phyloP scores from a whole-genome alignment of 768 basidiomycete species.

The Candolleomyces eurysporus region DNA sequence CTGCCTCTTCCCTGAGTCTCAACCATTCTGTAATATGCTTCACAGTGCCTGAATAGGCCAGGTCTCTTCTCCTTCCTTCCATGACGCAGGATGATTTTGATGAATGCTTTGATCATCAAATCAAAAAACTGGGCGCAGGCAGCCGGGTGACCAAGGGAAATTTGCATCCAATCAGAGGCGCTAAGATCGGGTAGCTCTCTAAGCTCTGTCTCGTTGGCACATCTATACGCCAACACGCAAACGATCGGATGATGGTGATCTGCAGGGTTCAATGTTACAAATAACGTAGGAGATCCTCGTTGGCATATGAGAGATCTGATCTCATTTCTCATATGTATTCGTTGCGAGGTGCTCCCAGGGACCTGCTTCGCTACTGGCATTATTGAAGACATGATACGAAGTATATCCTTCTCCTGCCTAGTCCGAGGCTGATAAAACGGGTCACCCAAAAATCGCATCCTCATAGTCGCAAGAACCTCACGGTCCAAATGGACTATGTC shows the following conservation, averaged over 20 bases:
- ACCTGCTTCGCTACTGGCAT: conserved; percentile 11
- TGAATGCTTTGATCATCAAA: conserved; percentile 16
- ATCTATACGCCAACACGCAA: conserved; percentile 10
- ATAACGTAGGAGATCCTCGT: conserved; percentile 16
- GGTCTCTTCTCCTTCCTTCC: not conserved
- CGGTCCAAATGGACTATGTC: not conserved
- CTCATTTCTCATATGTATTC: conserved; percentile 15
- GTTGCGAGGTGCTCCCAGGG: conserved; percentile 17
- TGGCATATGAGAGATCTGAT: conserved; percentile 14
- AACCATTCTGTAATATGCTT: conserved; percentile 12
- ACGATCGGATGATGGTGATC: conserved; percentile 18
- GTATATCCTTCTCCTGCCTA: not conserved
- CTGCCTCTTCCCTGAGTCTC: conserved; percentile 8
- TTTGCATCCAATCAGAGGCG: conserved; percentile 3
- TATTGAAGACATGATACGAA: not conserved
- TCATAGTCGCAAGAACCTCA: not conserved
- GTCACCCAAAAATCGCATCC: not conserved
- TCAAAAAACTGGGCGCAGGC: conserved; percentile 24
- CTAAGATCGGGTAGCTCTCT: conserved; percentile 1
- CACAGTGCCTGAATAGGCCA: conserved; percentile 8
- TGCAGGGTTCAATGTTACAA: conserved; percentile 22
- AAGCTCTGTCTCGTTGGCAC: conserved; percentile 7
- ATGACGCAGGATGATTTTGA: conserved; percentile 12
- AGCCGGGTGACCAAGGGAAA: conserved; percentile 16
- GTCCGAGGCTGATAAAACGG: not conserved